Conservation (phyloP, 495 filamentous ascomycete genomes). For the Aspergillus leporis region DNA sequence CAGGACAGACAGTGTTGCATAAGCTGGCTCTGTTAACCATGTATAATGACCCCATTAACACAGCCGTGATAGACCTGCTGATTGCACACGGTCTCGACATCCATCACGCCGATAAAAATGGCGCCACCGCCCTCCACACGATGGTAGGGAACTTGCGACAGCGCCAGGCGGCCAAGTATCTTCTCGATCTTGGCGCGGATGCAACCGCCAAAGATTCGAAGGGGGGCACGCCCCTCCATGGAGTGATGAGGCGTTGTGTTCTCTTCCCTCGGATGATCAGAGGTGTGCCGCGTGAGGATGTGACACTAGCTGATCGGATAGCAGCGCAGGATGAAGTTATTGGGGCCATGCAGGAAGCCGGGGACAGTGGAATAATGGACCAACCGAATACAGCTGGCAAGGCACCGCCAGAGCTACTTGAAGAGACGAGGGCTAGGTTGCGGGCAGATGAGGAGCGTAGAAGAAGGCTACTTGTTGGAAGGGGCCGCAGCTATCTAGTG, state of each 20-base stretch:
- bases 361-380: conserved; percentile 8
- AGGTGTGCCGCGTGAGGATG: background rate
- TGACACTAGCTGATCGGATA: background rate
- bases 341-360: conserved; percentile 3
- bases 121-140: conserved; percentile 16
- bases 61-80: conserved; percentile 10
- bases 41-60: conserved; percentile 10
- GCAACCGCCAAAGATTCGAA: conserved; percentile 8
- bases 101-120: conserved; percentile 9
- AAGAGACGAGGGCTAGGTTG: background rate
- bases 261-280: too few species aligned
- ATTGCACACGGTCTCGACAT: conserved; percentile 14
- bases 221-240: conserved; percentile 22
- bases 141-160: conserved; percentile 13
- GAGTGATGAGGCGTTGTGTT: background rate
- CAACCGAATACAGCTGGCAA: conserved; percentile 8
- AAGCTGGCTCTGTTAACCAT: conserved; percentile 7
- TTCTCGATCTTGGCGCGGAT: conserved; percentile 17
- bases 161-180: conserved; percentile 7
- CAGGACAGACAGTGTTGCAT: conserved; percentile 18
- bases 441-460: too few species aligned
- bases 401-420: background rate
- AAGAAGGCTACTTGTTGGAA: too few species aligned
- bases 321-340: conserved; percentile 12
- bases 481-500: too few species aligned